phyloP scores from a whole-genome alignment of 805 yeast genomes.

The Ogataea naganishii region DNA sequence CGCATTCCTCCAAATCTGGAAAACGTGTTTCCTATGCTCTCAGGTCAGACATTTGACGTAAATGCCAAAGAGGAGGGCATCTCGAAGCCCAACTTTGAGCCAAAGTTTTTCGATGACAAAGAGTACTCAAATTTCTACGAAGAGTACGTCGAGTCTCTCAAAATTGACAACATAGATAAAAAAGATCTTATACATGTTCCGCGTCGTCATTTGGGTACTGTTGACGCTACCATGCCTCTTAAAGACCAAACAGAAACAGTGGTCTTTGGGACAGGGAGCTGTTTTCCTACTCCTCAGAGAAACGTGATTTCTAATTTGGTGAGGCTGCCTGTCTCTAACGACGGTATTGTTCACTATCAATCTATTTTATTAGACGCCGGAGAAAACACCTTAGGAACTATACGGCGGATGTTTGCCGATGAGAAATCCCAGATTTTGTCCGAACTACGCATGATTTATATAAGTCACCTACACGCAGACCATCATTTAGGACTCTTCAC shows the following conservation, averaged over 20 bases:
- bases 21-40: constrained; percentile 18
- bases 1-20: constrained; percentile 18
- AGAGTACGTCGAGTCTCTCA: constrained; percentile 10
- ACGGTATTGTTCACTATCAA: constrained; percentile 17
- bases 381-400: constrained; percentile 76
- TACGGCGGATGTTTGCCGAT: constrained; percentile 53
- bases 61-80: constrained; percentile 8
- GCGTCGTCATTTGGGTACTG: constrained; percentile 1
- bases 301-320: constrained; percentile 79
- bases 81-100: not conserved
- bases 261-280: constrained; percentile 90
- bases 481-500: constrained; percentile 84
- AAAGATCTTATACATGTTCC: too few relatives aligned
- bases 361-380: constrained; percentile 84
- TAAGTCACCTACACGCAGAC: constrained; percentile 94
- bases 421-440: constrained; percentile 34
- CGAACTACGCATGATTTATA: constrained; percentile 57
- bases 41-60: constrained; percentile 19
- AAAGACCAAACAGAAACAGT: constrained; percentile 53
- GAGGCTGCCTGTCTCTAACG: constrained; percentile 47
- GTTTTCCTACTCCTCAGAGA: constrained; percentile 75
- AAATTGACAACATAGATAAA: too few relatives aligned
- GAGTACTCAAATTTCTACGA: constrained; percentile 28
- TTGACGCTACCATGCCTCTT: constrained; percentile 18
- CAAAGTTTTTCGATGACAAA: too few relatives aligned